These are phyloP conservation scores for Lipomyces orientalis DNA, from an alignment of 805 yeast genomes.

Conservation along the genomic window DNA sequence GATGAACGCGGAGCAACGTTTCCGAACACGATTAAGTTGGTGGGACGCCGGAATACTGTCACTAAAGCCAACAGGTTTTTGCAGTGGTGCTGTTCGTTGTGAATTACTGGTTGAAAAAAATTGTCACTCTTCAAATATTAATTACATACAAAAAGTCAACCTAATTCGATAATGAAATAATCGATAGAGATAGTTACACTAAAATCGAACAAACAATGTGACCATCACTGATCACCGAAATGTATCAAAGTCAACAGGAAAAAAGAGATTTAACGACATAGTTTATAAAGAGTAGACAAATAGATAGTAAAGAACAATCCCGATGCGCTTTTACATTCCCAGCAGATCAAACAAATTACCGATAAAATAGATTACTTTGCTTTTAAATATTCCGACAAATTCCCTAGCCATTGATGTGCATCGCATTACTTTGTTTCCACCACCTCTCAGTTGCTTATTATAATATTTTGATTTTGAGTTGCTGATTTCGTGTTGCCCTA, in stretches of 20 bases:
- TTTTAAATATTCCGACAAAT: not conserved
- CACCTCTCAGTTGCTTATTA: not conserved
- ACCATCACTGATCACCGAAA: not conserved
- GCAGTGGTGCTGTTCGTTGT: too few species aligned
- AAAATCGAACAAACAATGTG: not conserved
- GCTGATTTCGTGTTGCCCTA: not conserved
- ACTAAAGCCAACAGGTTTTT: too few species aligned
- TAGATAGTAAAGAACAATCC: not conserved
- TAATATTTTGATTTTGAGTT: too few species aligned
- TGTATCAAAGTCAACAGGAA: not conserved
- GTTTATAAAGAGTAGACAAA: not conserved
- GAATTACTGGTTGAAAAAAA: too few species aligned
- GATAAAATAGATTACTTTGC: not conserved
- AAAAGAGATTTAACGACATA: not conserved
- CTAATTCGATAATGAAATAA: not conserved
- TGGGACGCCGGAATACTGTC: too few species aligned
- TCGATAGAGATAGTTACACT: not conserved
- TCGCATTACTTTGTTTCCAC: not conserved
- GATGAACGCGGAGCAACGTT: too few species aligned
- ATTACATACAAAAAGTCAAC: not conserved
- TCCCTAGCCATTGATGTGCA: not conserved
- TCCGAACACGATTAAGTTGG: too few species aligned
- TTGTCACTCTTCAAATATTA: not conserved
- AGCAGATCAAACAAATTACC: not conserved
- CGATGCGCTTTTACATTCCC: constrained; percentile 1